Conservation (phyloP, 106 monocot species). For the Dactylorhiza incarnata region DNA sequence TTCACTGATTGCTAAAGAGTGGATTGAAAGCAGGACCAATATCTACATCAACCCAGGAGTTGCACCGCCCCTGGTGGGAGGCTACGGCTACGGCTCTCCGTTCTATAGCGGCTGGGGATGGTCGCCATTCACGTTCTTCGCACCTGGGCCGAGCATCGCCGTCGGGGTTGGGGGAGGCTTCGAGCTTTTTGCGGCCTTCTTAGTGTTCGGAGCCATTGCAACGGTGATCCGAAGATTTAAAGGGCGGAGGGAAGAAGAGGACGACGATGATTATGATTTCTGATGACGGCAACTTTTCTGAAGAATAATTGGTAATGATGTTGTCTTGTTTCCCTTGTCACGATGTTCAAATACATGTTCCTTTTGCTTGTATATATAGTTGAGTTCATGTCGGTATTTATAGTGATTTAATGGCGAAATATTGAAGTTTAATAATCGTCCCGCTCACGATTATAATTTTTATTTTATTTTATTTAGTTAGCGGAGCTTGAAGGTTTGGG, state of each 20-base stretch:
- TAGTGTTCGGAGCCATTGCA: slow-evolving; percentile 45
- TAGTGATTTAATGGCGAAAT: not conserved
- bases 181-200: slow-evolving; percentile 53
- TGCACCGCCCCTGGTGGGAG: slow-evolving; percentile 79
- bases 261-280: slow-evolving; percentile 29
- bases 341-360: not conserved
- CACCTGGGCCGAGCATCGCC: slow-evolving; percentile 71
- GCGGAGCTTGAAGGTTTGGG: no score
- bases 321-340: not conserved
- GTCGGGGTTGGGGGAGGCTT: slow-evolving; percentile 84
- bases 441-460: no score
- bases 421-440: not conserved
- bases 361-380: not conserved
- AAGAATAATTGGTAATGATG: not conserved
- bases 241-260: slow-evolving; percentile 31
- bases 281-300: not conserved
- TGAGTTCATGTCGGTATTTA: not conserved
- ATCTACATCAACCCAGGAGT: slow-evolving; percentile 79
- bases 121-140: slow-evolving; percentile 90
- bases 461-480: no score
- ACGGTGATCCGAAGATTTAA: slow-evolving; percentile 47
- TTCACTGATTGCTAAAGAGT: not conserved
- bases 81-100: slow-evolving; percentile 63
- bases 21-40: slow-evolving; percentile 56
- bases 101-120: slow-evolving; percentile 74